Base-by-base conservation (phyloP, 169 alveolate genomes). In the Perkinsus marinus region DNA sequence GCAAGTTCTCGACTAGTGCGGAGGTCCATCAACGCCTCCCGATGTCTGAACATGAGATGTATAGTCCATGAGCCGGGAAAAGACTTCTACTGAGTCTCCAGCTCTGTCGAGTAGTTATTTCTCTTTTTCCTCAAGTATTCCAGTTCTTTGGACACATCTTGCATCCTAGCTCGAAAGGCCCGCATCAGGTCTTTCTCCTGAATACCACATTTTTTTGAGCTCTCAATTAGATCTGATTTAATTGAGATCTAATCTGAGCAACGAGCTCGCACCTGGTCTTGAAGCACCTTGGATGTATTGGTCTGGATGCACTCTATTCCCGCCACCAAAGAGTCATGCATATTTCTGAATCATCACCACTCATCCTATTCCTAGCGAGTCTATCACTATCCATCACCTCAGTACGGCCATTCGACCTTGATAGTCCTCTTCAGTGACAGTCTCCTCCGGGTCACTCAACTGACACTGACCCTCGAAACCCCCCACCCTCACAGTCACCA, bases 91-190 rank as follows among this genome's bases (percentile, higher is more conserved):
- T 69, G 41, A 0, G 91, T 69, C 69, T 90, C 79, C 39, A 90
- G 91, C 91, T 90, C 91, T 26, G 91, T 37, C 39, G 91, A 90
- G n/a, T n/a, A 90, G 39, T 90, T 90, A 38, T 69, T 41, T 43
- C 2, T 10, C 36, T 90, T 6, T 5, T 39, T 69, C 57, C 41
- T 90, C 91, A 39, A 69, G n/a, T 90, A 13, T 39, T 90, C 91
- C 69, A 90, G 69, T n/a, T 90, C 91, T 69, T 90, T 90, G 38
- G 91, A 41, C 36, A 90, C 36, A 43, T 90, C 91, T 37, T 39
- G 91, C 39, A 90, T 13, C 30, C 91, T n/a, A 0, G 91, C 91
- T 16, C 91, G 46, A n/a, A 89, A 89, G 34, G 68, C 39, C 39
- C 91, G 36, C 91, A 89, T 89, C 9, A 89, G 91, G 16, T 89